These are phyloP conservation scores for Aspergillus cristatus DNA, from an alignment of 495 filamentous ascomycete species.

Conservation along the genomic window DNA sequence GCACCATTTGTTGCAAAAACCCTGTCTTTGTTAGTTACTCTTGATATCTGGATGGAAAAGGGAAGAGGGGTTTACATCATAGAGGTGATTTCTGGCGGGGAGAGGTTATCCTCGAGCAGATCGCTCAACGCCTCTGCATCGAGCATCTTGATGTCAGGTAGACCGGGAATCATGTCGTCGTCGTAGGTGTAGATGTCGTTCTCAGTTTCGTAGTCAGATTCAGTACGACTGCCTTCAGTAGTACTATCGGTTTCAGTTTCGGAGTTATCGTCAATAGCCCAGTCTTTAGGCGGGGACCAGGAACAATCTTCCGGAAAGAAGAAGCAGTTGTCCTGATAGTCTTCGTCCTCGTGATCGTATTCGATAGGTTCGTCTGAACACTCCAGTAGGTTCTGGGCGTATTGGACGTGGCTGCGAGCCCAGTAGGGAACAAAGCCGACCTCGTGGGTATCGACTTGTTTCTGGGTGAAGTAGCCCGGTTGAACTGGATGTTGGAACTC, in stretches of 20 bases:
- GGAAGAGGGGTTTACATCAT: slow-evolving; percentile 24
- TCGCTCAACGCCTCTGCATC: slow-evolving; percentile 39
- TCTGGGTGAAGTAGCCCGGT: slow-evolving; percentile 6
- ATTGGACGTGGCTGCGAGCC: slow-evolving; percentile 30
- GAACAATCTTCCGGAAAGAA: slow-evolving; percentile 42
- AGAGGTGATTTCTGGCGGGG: slow-evolving; percentile 39
- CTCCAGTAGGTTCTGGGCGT: slow-evolving; percentile 33
- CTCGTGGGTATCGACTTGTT: slow-evolving; percentile 7
- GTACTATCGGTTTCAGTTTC: slow-evolving; percentile 8
- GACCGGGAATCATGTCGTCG: slow-evolving; percentile 38
- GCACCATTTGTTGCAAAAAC: slow-evolving; percentile 39
- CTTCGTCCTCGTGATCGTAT: slow-evolving; percentile 40
- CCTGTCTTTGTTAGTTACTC: slow-evolving; percentile 2
- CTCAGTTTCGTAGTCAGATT: neutral
- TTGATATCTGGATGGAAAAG: neutral
- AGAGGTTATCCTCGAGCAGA: slow-evolving; percentile 39
- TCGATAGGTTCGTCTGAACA: slow-evolving; percentile 36
- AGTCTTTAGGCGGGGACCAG: slow-evolving; percentile 30
- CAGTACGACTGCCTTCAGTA: slow-evolving; percentile 6
- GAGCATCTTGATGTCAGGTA: slow-evolving; percentile 41
- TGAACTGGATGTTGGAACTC: slow-evolving; percentile 17
- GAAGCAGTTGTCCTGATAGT: slow-evolving; percentile 37
- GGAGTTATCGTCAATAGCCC: slow-evolving; percentile 13
- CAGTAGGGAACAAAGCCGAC: slow-evolving; percentile 30
- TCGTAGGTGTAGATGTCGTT: slow-evolving; percentile 3